Evolutionary conservation across 202 grass and related monocot genomes (phyloP).

Genomic region (Bolboschoenoplectus hybrid): DNA sequence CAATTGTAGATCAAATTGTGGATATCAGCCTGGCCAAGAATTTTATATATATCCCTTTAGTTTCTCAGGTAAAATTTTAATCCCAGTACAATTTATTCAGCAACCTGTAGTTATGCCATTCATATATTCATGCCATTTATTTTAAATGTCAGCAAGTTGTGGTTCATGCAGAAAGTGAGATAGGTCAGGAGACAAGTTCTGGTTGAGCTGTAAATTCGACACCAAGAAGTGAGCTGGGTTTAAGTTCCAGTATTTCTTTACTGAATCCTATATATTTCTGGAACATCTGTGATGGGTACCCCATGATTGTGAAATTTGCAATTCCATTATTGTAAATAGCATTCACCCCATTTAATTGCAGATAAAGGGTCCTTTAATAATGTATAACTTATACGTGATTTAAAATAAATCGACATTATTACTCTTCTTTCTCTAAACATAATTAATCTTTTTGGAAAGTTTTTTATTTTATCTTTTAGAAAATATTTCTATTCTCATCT

Average conservation of each 20-base stretch:
- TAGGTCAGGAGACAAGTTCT: constrained; percentile 45
- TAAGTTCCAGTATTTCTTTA: constrained; percentile 41
- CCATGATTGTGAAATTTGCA: constrained; percentile 1
- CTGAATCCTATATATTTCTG: not conserved
- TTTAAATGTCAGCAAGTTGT: constrained; percentile 56
- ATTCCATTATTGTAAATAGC: not conserved
- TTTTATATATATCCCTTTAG: constrained; percentile 77
- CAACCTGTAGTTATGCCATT: constrained; percentile 33
- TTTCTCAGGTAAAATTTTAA: constrained; percentile 56
- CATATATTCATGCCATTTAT: constrained; percentile 39
- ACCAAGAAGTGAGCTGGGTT: constrained; percentile 59
- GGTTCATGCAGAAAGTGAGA: constrained; percentile 39
- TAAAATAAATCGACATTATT: no score
- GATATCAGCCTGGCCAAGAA: constrained; percentile 81
- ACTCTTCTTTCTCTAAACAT: no score
- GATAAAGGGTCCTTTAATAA: no score
- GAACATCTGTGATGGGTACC: not conserved
- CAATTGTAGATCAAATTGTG: constrained; percentile 86
- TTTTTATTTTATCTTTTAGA: no score
- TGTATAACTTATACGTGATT: no score
- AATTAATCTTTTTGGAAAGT: no score
- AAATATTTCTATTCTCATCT: no score
- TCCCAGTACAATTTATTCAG: constrained; percentile 29
- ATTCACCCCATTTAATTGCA: not conserved
- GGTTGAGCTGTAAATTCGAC: constrained; percentile 49